phyloP scores from a whole-genome alignment of 2,329 filamentous ascomycete genomes.

The Fusarium pininemorale region DNA sequence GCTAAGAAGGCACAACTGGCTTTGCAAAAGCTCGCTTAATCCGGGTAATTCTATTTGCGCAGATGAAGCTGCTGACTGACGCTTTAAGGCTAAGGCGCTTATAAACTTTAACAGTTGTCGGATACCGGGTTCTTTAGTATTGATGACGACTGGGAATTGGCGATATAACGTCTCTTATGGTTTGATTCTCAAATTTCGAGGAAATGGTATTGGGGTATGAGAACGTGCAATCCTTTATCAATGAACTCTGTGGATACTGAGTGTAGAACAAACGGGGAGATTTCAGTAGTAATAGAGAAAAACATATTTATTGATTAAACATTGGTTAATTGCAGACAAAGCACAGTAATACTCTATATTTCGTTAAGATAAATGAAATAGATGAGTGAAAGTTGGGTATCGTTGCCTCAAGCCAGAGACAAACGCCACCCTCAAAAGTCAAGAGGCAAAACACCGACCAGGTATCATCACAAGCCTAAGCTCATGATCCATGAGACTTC shows the following conservation, averaged over 20 bases:
- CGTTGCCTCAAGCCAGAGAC: not conserved
- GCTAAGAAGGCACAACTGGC: no score
- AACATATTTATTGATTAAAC: not conserved
- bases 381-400: not conserved
- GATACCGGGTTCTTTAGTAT: not conserved
- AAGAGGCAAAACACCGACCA: not conserved
- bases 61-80: no score
- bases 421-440: not conserved
- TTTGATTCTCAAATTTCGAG: no score
- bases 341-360: not conserved
- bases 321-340: not conserved
- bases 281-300: accelerated
- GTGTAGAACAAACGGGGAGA: no score
- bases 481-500: not conserved
- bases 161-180: no score
- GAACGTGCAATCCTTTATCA: no score
- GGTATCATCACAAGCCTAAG: not conserved
- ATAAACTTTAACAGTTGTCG: not conserved
- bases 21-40: no score
- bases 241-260: no score
- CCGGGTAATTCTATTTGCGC: no score
- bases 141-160: no score
- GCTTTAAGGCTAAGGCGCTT: not conserved
- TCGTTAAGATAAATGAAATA: not conserved
- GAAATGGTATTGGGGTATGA: no score